Conservation (phyloP, 164 flowering plant genomes). For the Brasenia schreberi region DNA sequence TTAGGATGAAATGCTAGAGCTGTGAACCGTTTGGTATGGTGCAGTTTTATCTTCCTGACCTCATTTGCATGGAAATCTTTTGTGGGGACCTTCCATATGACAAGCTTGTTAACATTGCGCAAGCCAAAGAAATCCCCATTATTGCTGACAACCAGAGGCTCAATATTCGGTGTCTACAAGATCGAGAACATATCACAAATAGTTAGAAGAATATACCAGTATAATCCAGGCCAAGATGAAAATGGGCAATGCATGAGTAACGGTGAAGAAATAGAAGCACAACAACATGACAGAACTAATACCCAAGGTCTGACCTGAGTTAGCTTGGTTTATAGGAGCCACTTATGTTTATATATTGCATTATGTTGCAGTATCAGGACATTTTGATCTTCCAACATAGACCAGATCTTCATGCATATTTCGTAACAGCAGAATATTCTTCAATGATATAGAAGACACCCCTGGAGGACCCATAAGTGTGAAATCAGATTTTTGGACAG, state of each 20-base stretch:
- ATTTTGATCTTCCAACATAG: too few relatives aligned
- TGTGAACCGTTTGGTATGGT: constrained; percentile 64
- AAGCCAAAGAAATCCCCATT: constrained; percentile 66
- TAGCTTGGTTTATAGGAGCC: too few relatives aligned
- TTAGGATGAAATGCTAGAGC: constrained; percentile 82
- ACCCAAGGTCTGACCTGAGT: too few relatives aligned
- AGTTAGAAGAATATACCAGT: neutral
- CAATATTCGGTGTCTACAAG: constrained; percentile 47
- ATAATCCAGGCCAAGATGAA: neutral
- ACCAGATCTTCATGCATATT: too few relatives aligned
- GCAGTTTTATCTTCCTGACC: constrained; percentile 52
- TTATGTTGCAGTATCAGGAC: too few relatives aligned
- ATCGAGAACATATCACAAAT: neutral
- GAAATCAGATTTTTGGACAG: too few relatives aligned
- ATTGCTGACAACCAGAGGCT: constrained; percentile 32
- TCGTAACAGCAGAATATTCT: too few relatives aligned
- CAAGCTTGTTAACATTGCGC: constrained; percentile 35
- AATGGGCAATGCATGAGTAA: neutral
- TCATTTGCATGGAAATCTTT: constrained; percentile 23
- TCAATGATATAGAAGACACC: too few relatives aligned
- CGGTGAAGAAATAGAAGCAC: too few relatives aligned
- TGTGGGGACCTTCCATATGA: constrained; percentile 55
- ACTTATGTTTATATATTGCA: too few relatives aligned
- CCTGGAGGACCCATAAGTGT: too few relatives aligned
- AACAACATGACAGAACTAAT: neutral